Conservation (phyloP, 2,329 filamentous ascomycete species). For the Diatrype stigma region DNA sequence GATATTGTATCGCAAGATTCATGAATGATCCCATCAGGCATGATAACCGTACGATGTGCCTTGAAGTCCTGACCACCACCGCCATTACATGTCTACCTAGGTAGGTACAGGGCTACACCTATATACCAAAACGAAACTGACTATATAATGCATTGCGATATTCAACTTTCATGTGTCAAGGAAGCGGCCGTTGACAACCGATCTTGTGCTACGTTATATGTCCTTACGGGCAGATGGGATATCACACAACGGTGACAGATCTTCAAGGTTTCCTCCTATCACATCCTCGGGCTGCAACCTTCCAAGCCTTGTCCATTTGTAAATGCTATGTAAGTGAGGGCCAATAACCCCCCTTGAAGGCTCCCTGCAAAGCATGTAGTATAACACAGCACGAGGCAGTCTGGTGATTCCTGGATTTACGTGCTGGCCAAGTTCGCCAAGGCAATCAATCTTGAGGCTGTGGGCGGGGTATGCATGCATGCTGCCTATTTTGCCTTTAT, state of each 20-base stretch:
- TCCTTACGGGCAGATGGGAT: background rate
- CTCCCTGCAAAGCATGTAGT: too few species aligned
- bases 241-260: background rate
- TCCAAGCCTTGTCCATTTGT: background rate
- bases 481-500: background rate
- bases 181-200: background rate
- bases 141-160: too few species aligned
- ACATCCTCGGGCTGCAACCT: too few species aligned
- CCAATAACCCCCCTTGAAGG: background rate
- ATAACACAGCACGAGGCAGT: too few species aligned
- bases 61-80: background rate
- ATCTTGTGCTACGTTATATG: background rate
- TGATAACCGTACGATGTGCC: background rate
- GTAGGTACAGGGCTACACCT: too few species aligned
- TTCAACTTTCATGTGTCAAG: too few species aligned
- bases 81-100: too few species aligned
- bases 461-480: background rate
- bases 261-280: background rate
- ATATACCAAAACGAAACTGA: too few species aligned
- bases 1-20: background rate
- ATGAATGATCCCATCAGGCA: background rate
- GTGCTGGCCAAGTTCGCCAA: background rate
- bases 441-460: background rate
- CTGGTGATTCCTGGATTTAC: too few species aligned
- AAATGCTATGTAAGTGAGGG: background rate